Percentiles rank a stretch among this genome's conserved stretches.
Evolutionary conservation across 129 eudicot species (phyloP).

Genomic region (Tagetes patula): DNA sequence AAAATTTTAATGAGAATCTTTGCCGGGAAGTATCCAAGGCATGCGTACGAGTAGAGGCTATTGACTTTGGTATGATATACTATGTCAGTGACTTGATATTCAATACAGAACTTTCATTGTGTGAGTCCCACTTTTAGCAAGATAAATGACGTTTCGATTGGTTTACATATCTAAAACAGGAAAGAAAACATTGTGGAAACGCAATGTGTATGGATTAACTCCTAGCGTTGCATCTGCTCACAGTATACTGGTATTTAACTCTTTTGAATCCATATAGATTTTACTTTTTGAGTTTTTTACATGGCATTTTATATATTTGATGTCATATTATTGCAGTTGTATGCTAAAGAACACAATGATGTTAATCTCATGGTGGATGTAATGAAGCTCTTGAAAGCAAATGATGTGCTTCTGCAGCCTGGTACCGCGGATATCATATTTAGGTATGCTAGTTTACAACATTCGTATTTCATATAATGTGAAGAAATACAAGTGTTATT

Average conservation of each 20-base stretch:
- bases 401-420: conserved; percentile 81
- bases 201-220: conserved; percentile 69
- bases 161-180: conserved; percentile 41
- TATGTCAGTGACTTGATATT: not conserved
- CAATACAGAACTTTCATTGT: not conserved
- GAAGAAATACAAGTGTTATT: not conserved
- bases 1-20: conserved; percentile 69
- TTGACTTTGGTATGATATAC: conserved; percentile 66
- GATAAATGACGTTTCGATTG: no score
- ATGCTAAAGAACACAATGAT: conserved; percentile 74
- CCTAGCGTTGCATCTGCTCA: conserved; percentile 85
- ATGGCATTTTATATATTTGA: not conserved
- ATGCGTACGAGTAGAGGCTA: conserved; percentile 73
- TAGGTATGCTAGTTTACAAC: conserved; percentile 45
- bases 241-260: conserved; percentile 51
- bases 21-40: conserved; percentile 78
- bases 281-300: not conserved
- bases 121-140: not conserved
- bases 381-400: conserved; percentile 68
- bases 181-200: conserved; percentile 71
- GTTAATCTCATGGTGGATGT: conserved; percentile 65
- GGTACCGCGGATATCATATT: conserved; percentile 86
- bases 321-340: conserved; percentile 45
- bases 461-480: not conserved
- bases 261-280: not conserved